Evolutionary conservation across 2,329 filamentous ascomycete species (phyloP).

Genomic region (Curvularia lunata): DNA sequence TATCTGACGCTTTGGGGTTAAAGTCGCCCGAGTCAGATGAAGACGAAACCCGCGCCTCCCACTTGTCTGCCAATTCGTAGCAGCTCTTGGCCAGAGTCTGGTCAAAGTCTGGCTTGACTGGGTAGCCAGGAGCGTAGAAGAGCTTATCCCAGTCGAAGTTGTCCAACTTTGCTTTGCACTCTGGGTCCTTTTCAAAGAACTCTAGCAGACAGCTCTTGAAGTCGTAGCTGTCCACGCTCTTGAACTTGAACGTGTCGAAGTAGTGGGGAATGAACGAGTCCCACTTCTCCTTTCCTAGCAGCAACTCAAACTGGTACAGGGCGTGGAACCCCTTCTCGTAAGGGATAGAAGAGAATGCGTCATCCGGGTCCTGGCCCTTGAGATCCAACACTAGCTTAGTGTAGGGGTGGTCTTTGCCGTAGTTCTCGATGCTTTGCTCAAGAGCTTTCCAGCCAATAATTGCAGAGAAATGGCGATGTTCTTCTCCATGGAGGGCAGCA

Average conservation of each 20-base stretch:
- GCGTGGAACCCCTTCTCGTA: slow-evolving; percentile 98
- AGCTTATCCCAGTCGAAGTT: slow-evolving; percentile 87
- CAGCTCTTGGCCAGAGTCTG: slow-evolving; percentile 85
- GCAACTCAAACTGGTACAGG: slow-evolving; percentile 85
- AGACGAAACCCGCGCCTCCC: slow-evolving; percentile 63
- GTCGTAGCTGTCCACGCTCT: slow-evolving; percentile 90
- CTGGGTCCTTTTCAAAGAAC: slow-evolving; percentile 77
- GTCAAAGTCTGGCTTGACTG: slow-evolving; percentile 89
- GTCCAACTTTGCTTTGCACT: slow-evolving; percentile 67
- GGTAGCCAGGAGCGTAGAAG: slow-evolving; percentile 87
- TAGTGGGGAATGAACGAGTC: slow-evolving; percentile 97
- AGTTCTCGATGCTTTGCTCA: slow-evolving; percentile 77
- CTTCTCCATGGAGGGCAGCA: slow-evolving; percentile 77
- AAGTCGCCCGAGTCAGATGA: slow-evolving; percentile 48
- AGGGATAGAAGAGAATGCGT: slow-evolving; percentile 89
- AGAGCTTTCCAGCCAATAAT: slow-evolving; percentile 96
- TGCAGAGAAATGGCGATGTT: slow-evolving; percentile 89
- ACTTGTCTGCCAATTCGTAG: slow-evolving; percentile 81
- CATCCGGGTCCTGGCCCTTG: slow-evolving; percentile 90
- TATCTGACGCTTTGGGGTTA: slow-evolving; percentile 70
- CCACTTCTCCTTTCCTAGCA: slow-evolving; percentile 85
- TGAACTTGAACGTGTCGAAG: slow-evolving; percentile 82
- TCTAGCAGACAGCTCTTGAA: slow-evolving; percentile 88
- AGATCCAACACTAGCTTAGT: slow-evolving; percentile 89
- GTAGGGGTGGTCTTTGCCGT: slow-evolving; percentile 85